phyloP scores from a whole-genome alignment of 345 rosid genomes.

The Acer yangbiense region DNA sequence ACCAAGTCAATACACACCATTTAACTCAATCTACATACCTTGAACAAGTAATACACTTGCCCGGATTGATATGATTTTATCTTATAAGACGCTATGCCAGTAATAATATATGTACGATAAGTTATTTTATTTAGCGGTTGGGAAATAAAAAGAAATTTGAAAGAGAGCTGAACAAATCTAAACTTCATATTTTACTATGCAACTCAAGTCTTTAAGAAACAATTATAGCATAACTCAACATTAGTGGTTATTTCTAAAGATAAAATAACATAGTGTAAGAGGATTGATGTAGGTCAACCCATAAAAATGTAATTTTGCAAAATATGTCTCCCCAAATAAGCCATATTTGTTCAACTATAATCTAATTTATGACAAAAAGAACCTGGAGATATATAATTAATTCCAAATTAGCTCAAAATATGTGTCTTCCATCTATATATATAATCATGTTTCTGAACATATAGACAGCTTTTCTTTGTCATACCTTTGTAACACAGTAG shows the following conservation, averaged over 20 bases:
- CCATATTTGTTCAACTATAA: conserved; percentile 1
- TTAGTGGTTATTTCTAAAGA: not conserved
- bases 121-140: not conserved
- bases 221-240: not conserved
- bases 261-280: not conserved
- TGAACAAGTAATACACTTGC: not conserved
- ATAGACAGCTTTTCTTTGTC: not conserved
- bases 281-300: not conserved
- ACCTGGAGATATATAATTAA: not conserved
- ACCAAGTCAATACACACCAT: no score
- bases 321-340: not conserved
- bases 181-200: no score
- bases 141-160: not conserved
- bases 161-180: no score
- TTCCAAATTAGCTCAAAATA: not conserved
- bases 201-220: no score
- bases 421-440: no score
- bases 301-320: not conserved
- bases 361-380: not conserved
- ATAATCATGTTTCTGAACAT: not conserved
- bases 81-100: not conserved
- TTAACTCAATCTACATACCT: not conserved
- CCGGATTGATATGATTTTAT: not conserved
- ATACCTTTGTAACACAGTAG: conserved; percentile 94
- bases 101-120: no score